Evolutionary conservation across 1,284 basidiomycete species (phyloP).

Genomic region (Leccinum griseonigrum): DNA sequence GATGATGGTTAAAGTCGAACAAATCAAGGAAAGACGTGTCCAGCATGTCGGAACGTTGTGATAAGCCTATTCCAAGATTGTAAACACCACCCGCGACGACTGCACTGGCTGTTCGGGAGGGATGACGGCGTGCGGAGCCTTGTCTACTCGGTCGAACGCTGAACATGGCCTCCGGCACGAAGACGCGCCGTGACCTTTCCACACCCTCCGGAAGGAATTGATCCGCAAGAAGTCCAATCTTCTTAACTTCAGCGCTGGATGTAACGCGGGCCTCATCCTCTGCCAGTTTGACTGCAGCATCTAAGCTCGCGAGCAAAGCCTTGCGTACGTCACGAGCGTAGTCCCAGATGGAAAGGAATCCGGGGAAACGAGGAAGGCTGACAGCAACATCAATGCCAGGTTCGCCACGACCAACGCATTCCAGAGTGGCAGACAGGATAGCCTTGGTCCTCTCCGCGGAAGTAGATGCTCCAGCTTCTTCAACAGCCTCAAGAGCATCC

Average conservation of each 20-base stretch:
- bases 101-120: slow-evolving; percentile 43
- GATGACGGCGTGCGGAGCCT: slow-evolving; percentile 42
- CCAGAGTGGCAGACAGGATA: slow-evolving; percentile 70
- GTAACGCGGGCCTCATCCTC: slow-evolving; percentile 82
- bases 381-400: slow-evolving; percentile 55
- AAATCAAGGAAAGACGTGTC: slow-evolving; percentile 80
- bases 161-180: slow-evolving; percentile 98
- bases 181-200: slow-evolving; percentile 79
- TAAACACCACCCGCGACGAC: slow-evolving; percentile 71
- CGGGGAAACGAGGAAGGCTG: slow-evolving; percentile 82
- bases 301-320: slow-evolving; percentile 79
- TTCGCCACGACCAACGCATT: slow-evolving; percentile 76
- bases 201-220: slow-evolving; percentile 79
- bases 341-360: slow-evolving; percentile 84
- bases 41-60: slow-evolving; percentile 65
- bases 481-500: slow-evolving; percentile 73
- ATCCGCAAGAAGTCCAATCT: slow-evolving; percentile 73
- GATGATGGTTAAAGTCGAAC: slow-evolving; percentile 84
- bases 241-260: slow-evolving; percentile 69
- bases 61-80: slow-evolving; percentile 75
- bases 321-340: slow-evolving; percentile 85
- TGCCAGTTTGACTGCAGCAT: slow-evolving; percentile 76
- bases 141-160: slow-evolving; percentile 51
- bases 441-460: slow-evolving; percentile 57
- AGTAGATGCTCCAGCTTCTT: slow-evolving; percentile 71